These are phyloP conservation scores for Falciphora oryzae DNA, from an alignment of 2,329 filamentous ascomycete species.

Conservation along the genomic window DNA sequence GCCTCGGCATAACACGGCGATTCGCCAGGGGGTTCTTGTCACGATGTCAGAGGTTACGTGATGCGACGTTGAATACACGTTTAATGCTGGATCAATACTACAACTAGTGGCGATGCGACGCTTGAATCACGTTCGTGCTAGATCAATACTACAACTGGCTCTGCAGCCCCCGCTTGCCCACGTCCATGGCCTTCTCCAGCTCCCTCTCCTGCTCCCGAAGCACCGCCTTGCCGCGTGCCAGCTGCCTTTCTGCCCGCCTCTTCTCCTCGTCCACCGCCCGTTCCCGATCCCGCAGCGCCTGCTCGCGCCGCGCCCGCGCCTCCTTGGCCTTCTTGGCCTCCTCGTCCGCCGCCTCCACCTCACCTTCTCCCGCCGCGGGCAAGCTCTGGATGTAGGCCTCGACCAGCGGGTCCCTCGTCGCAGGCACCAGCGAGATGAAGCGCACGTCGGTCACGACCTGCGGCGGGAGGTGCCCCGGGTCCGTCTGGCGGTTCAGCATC, in stretches of 20 bases:
- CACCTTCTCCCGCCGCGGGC: slow-evolving; percentile 46
- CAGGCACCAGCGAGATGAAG: slow-evolving; percentile 60
- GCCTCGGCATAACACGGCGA: too few species aligned
- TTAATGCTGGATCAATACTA: too few species aligned
- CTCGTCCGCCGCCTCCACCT: slow-evolving; percentile 41
- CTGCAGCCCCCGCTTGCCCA: slow-evolving; percentile 60
- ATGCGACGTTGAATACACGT: too few species aligned
- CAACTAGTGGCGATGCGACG: too few species aligned
- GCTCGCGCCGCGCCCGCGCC: slow-evolving; percentile 54
- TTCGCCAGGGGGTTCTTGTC: too few species aligned
- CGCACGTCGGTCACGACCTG: slow-evolving; percentile 60
- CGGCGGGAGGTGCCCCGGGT: slow-evolving; percentile 52
- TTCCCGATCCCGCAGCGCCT: slow-evolving; percentile 61
- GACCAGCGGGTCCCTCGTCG: slow-evolving; percentile 58
- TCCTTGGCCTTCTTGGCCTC: slow-evolving; percentile 42
- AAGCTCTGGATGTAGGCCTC: slow-evolving; percentile 61
- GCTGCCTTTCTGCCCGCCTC: slow-evolving; percentile 49
- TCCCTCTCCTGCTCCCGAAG: slow-evolving; percentile 63
- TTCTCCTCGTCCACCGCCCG: slow-evolving; percentile 58
- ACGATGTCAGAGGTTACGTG: too few species aligned
- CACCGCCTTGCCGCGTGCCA: slow-evolving; percentile 55
- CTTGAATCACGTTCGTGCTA: too few species aligned
- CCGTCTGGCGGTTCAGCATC: slow-evolving; percentile 54
- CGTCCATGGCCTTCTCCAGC: slow-evolving; percentile 61
- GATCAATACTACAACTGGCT: too few species aligned